A percentile compares a stretch with the other conserved stretches of the same genome.
These are phyloP conservation scores for Lolium rigidum DNA, from an alignment of 176 grass and related monocot species.

Conservation along the genomic window DNA sequence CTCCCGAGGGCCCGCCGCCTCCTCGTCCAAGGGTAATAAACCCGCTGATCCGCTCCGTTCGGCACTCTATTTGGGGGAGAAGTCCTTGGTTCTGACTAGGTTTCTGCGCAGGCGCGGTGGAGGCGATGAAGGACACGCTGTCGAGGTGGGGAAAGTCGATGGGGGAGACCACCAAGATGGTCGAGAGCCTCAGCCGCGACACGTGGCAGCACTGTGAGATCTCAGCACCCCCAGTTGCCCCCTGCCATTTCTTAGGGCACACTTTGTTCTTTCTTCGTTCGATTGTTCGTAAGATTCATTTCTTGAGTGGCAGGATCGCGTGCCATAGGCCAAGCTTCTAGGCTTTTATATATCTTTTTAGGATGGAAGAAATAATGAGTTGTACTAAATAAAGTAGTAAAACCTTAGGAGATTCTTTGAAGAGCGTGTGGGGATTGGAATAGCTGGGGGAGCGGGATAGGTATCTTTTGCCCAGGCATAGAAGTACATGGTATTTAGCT, in stretches of 20 bases:
- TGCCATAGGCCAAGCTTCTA: neutral
- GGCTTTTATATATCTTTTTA: conserved; percentile 7
- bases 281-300: conserved; percentile 37
- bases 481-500: neutral
- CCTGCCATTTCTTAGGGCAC: neutral
- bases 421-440: neutral
- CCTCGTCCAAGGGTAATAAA: conserved; percentile 62
- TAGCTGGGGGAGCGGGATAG: neutral
- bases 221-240: neutral
- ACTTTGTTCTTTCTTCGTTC: neutral
- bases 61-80: too few relatives aligned
- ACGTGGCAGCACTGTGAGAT: conserved; percentile 96
- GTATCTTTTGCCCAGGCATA: conserved; percentile 4
- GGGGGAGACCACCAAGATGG: conserved; percentile 70
- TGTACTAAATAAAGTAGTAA: conserved; percentile 28
- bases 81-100: conserved; percentile 36
- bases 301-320: conserved; percentile 31
- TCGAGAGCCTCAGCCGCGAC: conserved; percentile 82
- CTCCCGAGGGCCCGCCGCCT: conserved; percentile 45
- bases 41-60: neutral
- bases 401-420: conserved; percentile 18
- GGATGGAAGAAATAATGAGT: conserved; percentile 30
- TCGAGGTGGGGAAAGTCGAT: conserved; percentile 80
- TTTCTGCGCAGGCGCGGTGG: conserved; percentile 61
- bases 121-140: conserved; percentile 74